Evolutionary conservation across 129 eudicot genomes (phyloP).

Genomic region (Helichrysum umbraculigerum): DNA sequence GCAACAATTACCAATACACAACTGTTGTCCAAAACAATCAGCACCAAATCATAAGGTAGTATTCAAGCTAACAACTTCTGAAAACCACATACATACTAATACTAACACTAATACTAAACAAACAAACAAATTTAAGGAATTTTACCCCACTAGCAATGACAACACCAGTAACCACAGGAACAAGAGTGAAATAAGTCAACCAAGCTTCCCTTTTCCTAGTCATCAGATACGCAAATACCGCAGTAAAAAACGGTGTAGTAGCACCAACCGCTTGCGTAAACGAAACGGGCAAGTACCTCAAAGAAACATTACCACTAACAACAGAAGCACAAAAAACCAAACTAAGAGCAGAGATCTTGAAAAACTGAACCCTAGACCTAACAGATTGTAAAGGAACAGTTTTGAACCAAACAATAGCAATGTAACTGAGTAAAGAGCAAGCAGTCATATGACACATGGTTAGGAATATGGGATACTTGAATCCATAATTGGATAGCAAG

Average conservation of each 20-base stretch:
- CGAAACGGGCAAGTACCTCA: slow-evolving; percentile 46
- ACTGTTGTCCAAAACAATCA: too few species aligned
- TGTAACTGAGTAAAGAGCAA: slow-evolving; percentile 40
- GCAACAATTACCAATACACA: neutral
- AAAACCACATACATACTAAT: neutral
- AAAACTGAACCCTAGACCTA: slow-evolving; percentile 42
- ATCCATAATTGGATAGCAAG: slow-evolving; percentile 40
- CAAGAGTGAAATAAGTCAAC: slow-evolving; percentile 38
- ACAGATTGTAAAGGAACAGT: slow-evolving; percentile 40
- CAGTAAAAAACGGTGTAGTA: slow-evolving; percentile 49
- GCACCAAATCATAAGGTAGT: too few species aligned
- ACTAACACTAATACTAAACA: too few species aligned
- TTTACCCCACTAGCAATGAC: slow-evolving; percentile 48
- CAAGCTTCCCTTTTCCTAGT: slow-evolving; percentile 44
- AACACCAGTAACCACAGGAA: slow-evolving; percentile 45
- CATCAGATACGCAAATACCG: slow-evolving; percentile 45
- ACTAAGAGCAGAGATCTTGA: slow-evolving; percentile 41
- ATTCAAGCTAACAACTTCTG: neutral
- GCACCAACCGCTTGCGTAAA: slow-evolving; percentile 52
- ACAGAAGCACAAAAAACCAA: slow-evolving; percentile 51
- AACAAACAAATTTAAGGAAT: neutral
- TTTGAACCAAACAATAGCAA: slow-evolving; percentile 43
- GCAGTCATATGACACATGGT: slow-evolving; percentile 51
- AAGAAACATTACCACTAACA: slow-evolving; percentile 51
- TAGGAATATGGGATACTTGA: slow-evolving; percentile 45